These are phyloP conservation scores for Chionographis japonica DNA, from an alignment of 106 monocot genomes.

Conservation along the genomic window DNA sequence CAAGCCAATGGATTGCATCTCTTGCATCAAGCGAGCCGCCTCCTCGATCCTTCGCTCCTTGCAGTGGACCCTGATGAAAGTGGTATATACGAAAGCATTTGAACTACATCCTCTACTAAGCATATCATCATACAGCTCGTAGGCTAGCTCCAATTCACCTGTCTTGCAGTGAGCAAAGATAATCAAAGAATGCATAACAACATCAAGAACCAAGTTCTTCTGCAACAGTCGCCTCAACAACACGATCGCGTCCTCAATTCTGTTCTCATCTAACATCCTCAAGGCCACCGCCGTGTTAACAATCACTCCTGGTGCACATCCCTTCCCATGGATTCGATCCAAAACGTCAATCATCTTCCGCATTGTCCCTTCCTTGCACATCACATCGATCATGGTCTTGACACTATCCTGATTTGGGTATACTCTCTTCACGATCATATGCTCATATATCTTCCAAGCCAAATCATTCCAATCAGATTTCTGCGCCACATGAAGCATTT, in stretches of 20 bases:
- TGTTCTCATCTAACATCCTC: constrained; percentile 48
- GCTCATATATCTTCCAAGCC: constrained; percentile 71
- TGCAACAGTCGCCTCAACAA: constrained; percentile 69
- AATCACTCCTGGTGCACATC: constrained; percentile 35
- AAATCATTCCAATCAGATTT: constrained; percentile 21
- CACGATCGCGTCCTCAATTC: constrained; percentile 49
- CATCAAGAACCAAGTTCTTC: constrained; percentile 61
- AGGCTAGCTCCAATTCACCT: constrained; percentile 33
- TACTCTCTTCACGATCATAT: constrained; percentile 55
- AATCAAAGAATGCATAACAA: constrained; percentile 38
- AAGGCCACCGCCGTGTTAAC: constrained; percentile 39
- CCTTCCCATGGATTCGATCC: constrained; percentile 47
- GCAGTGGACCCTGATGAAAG: constrained; percentile 40
- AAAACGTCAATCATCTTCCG: constrained; percentile 21
- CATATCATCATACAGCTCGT: constrained; percentile 39
- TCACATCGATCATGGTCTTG: constrained; percentile 47
- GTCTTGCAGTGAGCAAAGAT: constrained; percentile 57
- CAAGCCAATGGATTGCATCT: constrained; percentile 49
- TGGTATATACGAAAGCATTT: constrained; percentile 64
- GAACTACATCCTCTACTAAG: constrained; percentile 44
- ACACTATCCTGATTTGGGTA: constrained; percentile 54
- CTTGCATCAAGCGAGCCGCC: constrained; percentile 38
- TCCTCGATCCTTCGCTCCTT: constrained; percentile 38
- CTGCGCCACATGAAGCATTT: constrained; percentile 44
- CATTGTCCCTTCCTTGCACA: constrained; percentile 70